Base-by-base conservation (phyloP, 345 rosid species). In the Punica granatum region DNA sequence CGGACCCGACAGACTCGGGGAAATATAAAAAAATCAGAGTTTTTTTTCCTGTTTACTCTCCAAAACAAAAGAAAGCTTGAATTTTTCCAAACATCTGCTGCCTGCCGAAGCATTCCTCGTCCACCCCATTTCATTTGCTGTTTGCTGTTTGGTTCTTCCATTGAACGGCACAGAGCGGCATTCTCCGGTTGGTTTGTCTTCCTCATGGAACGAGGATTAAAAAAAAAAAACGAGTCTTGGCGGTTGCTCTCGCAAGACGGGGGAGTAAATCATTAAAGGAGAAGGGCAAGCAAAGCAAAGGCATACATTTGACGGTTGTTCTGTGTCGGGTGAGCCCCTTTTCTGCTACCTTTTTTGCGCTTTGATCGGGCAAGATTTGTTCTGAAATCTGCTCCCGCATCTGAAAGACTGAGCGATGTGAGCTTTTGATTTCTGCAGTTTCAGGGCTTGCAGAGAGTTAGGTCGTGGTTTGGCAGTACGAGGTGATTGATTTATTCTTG, bases 221-320 rank as follows among this genome's bases (percentile, higher is more conserved):
- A 21, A 23, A 23, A 30, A 51, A 8, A 51, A n/a, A n/a, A n/a
- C n/a, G n/a, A n/a, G n/a, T 51, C 58, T 51, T 51, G 58, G 7
- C 13, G 33, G 15, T 12, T 56, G 61, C 33, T 14, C 19, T 56
- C 18, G 33, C 33, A 11, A 56, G 61, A 30, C 32, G 34, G 26
- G 61, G 61, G 9, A 19, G 9, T 56, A 30, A 37, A 33, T 49
- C 49, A 11, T 66, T 66, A 31, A 36, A 48, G 33, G 58, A n/a
- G 69, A 23, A n/a, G 28, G 41, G 69, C 42, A n/a, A n/a, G n/a
- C n/a, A n/a, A n/a, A n/a, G n/a, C n/a, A 31, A 26, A 28, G 30
- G 60, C 44, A 66, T 34, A 60, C 1, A 19, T 10, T 68, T 15
- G 43, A 61, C 71, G 71, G 65, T 68, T 68, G 64, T 59, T 59